Percentiles rank a stretch among this genome's conserved stretches.
phyloP scores from a whole-genome alignment of 2,329 filamentous ascomycete species.

The Penicillium freii region DNA sequence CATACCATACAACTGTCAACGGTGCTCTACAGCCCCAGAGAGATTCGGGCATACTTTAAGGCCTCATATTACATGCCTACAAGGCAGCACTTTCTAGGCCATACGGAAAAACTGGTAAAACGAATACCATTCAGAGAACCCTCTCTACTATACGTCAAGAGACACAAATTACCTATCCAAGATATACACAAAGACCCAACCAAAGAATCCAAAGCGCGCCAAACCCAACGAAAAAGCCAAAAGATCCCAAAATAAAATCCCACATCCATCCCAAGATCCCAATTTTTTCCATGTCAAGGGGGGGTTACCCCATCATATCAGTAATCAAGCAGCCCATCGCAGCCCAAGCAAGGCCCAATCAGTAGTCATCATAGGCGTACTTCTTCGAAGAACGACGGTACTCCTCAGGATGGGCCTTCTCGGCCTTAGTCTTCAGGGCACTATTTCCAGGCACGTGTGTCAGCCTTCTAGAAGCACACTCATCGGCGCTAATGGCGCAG shows the following conservation, averaged over 20 bases:
- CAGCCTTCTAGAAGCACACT: slow-evolving; percentile 24
- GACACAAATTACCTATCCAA: slow-evolving; percentile 6
- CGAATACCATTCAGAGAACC: slow-evolving; percentile 12
- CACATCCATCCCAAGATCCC: slow-evolving; percentile 10
- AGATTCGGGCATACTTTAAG: not conserved
- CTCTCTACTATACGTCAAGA: slow-evolving; percentile 1
- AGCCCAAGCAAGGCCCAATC: slow-evolving; percentile 6
- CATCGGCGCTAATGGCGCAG: slow-evolving; percentile 18
- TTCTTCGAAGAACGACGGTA: slow-evolving; percentile 45
- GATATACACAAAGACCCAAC: slow-evolving; percentile 16
- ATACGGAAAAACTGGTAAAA: slow-evolving; percentile 12
- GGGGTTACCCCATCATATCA: slow-evolving; percentile 9
- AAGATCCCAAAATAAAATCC: slow-evolving; percentile 5
- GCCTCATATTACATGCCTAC: not conserved
- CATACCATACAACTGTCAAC: not conserved
- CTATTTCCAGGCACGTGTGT: slow-evolving; percentile 26
- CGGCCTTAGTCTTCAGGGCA: slow-evolving; percentile 42
- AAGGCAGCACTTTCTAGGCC: not conserved
- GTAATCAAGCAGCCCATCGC: slow-evolving; percentile 16
- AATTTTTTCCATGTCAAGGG: slow-evolving; percentile 18
- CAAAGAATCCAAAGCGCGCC: slow-evolving; percentile 19
- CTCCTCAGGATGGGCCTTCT: slow-evolving; percentile 44
- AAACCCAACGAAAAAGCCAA: slow-evolving; percentile 5
- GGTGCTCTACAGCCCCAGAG: not conserved
- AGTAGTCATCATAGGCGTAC: slow-evolving; percentile 40